A percentile compares a stretch with the other conserved stretches of the same genome.
These are phyloP conservation scores for Acacia concinna DNA, from an alignment of 331 rosid genomes.

Conservation along the genomic window DNA sequence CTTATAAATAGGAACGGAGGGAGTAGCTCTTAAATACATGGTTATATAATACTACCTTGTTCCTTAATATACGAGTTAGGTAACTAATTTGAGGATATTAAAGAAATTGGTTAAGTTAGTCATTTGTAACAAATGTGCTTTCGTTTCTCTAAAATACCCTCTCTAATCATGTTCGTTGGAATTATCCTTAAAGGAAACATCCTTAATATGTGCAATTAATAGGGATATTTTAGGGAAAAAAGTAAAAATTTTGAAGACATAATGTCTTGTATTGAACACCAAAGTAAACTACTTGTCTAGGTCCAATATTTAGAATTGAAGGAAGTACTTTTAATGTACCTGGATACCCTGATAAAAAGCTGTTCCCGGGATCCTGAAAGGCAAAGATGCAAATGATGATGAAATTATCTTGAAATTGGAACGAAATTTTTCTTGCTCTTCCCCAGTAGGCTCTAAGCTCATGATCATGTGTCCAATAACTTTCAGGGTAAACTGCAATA, in stretches of 20 bases:
- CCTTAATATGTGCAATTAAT: background rate
- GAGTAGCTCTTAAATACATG: background rate
- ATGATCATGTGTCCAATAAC: conserved; percentile 91
- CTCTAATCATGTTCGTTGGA: background rate
- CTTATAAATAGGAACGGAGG: too few species aligned
- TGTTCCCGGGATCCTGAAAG: conserved; percentile 78
- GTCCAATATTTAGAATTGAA: background rate
- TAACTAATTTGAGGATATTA: background rate
- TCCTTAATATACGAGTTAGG: background rate
- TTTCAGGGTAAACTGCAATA: conserved; percentile 72
- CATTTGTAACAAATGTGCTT: background rate
- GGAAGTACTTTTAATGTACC: conserved; percentile 45
- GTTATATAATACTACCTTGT: background rate
- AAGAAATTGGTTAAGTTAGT: too few species aligned
- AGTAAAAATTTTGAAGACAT: background rate
- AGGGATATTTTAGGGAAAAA: background rate
- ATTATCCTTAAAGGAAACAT: background rate
- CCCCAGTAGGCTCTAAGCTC: conserved; percentile 86
- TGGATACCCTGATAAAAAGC: conserved; percentile 74
- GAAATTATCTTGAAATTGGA: conserved; percentile 79
- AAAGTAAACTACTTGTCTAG: too few species aligned
- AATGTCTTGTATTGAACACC: too few species aligned
- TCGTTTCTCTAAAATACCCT: background rate
- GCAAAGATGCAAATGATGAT: conserved; percentile 82
- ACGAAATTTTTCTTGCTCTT: conserved; percentile 77